Evolutionary conservation across 441 rosid genomes (phyloP).

Genomic region (Kokia cookei): DNA sequence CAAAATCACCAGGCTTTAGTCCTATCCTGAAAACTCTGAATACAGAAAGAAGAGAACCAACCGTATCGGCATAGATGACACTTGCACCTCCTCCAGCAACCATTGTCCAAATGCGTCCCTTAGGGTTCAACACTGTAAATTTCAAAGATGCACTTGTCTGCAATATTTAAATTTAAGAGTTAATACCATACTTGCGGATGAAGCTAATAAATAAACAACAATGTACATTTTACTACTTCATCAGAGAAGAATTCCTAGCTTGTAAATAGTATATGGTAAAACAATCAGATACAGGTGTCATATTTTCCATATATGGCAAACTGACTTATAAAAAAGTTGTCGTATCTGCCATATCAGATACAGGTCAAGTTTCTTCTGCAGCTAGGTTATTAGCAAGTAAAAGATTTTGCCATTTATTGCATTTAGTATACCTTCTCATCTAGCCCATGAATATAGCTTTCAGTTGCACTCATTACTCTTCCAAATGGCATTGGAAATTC

Average conservation of each 20-base stretch:
- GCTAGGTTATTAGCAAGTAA: background rate
- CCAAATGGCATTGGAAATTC: constrained; percentile 72
- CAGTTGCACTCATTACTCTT: constrained; percentile 69
- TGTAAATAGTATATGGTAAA: background rate
- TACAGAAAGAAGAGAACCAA: constrained; percentile 19
- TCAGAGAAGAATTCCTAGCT: background rate
- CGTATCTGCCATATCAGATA: background rate
- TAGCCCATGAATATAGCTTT: constrained; percentile 77
- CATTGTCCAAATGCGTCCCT: constrained; percentile 97
- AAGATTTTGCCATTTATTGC: background rate
- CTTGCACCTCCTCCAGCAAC: constrained; percentile 99
- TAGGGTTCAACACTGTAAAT: constrained; percentile 89
- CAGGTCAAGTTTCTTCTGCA: background rate
- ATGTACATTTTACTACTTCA: background rate
- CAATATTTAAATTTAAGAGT: constrained; percentile 10
- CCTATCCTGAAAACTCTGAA: background rate
- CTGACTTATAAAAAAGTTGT: background rate
- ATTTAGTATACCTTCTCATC: constrained; percentile 70
- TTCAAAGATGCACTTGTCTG: constrained; percentile 96
- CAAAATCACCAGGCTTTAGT: background rate
- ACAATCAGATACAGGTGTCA: background rate
- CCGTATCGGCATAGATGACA: constrained; percentile 94
- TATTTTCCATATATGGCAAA: background rate
- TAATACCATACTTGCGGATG: background rate
- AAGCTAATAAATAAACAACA: background rate